Conservation (phyloP, 176 grass and related monocot species). For the Hordeum marinum region DNA sequence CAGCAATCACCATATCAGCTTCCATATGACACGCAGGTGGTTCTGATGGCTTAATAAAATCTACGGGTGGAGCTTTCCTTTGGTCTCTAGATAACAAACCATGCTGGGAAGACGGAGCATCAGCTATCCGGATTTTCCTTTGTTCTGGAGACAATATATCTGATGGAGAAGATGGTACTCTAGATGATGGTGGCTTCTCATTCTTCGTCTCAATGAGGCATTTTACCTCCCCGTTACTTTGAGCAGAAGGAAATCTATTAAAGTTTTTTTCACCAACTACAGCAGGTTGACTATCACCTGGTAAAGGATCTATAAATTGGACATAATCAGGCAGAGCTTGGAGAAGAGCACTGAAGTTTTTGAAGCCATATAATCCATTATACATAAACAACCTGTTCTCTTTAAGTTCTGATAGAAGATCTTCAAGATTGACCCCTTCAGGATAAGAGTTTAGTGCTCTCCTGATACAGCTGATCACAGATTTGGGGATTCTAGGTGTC, state of each 20-base stretch:
- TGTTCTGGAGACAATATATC: slow-evolving; percentile 24
- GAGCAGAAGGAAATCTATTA: not conserved
- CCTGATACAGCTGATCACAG: slow-evolving; percentile 20
- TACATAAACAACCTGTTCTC: slow-evolving; percentile 38
- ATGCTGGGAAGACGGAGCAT: not conserved
- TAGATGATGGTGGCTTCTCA: slow-evolving; percentile 12
- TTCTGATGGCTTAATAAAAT: slow-evolving; percentile 11
- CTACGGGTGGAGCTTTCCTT: not conserved
- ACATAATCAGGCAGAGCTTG: slow-evolving; percentile 49
- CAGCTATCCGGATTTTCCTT: not conserved
- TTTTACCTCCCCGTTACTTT: slow-evolving; percentile 24
- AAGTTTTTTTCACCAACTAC: slow-evolving; percentile 23
- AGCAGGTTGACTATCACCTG: slow-evolving; percentile 19
- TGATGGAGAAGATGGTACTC: slow-evolving; percentile 19
- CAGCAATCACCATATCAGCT: not conserved
- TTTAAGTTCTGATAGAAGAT: slow-evolving; percentile 19
- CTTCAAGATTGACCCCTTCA: slow-evolving; percentile 37
- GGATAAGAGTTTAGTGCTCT: slow-evolving; percentile 49
- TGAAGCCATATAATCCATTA: slow-evolving; percentile 49
- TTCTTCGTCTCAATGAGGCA: not conserved
- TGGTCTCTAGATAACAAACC: slow-evolving; percentile 7
- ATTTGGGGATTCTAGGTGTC: slow-evolving; percentile 38
- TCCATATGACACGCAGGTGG: slow-evolving; percentile 22
- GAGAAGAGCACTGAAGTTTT: slow-evolving; percentile 54
- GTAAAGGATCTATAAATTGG: slow-evolving; percentile 13